Evolutionary conservation across 1,284 basidiomycete species (phyloP).

Genomic region (Phellinidium pouzarii): DNA sequence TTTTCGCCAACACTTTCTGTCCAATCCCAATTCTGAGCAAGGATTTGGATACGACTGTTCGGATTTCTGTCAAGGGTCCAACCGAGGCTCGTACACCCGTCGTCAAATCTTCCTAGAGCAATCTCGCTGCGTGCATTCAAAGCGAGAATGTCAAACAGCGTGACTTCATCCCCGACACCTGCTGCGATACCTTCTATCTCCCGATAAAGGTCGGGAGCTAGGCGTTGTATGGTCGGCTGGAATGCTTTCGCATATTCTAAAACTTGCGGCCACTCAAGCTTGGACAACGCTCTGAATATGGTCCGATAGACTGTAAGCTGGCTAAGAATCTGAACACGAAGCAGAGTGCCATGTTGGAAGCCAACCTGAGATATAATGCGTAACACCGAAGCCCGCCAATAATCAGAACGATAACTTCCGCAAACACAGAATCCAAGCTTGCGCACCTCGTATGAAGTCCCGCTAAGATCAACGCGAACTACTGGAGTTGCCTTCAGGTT

Average conservation of each 20-base stretch:
- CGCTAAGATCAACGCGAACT: constrained; percentile 21
- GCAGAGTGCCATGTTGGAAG: constrained; percentile 25
- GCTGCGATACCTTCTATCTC: constrained; percentile 32
- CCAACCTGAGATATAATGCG: constrained; percentile 27
- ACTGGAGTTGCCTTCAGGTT: constrained; percentile 2
- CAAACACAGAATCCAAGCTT: too few species aligned
- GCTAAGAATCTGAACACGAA: constrained; percentile 26
- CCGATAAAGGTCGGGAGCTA: constrained; percentile 28
- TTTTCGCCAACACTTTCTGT: constrained; percentile 28
- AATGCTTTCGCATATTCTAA: constrained; percentile 26
- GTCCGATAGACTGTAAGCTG: constrained; percentile 29
- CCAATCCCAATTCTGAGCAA: constrained; percentile 38
- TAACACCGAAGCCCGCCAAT: too few species aligned
- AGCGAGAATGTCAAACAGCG: constrained; percentile 30
- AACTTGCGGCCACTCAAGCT: constrained; percentile 30
- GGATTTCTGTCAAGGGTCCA: constrained; percentile 24
- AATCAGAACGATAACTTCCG: too few species aligned
- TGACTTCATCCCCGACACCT: constrained; percentile 24
- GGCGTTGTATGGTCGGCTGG: constrained; percentile 22
- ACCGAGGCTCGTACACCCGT: constrained; percentile 33
- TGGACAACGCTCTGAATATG: constrained; percentile 28
- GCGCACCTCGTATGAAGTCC: constrained; percentile 24
- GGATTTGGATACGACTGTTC: constrained; percentile 21
- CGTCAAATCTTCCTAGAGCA: constrained; percentile 31
- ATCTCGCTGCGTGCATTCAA: constrained; percentile 34